Evolutionary conservation across 1,284 basidiomycete species (phyloP).

Genomic region (Phylloporus sp.): DNA sequence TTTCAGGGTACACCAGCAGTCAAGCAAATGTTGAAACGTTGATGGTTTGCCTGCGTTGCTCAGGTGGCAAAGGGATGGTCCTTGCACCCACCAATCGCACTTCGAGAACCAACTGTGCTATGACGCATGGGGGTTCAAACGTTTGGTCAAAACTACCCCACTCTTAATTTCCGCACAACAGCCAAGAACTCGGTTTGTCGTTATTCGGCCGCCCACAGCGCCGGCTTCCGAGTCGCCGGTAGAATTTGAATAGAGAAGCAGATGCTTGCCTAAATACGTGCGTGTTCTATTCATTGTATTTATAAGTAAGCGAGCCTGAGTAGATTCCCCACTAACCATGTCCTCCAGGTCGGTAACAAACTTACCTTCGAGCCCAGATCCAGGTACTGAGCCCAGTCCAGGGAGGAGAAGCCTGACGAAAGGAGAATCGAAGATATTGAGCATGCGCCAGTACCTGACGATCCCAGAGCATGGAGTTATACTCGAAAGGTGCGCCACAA

Average conservation of each 20-base stretch:
- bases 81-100: no score
- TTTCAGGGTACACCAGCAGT: no score
- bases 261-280: no score
- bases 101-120: no score
- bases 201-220: neutral
- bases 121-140: no score
- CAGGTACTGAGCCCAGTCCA: slow-evolving; percentile 9
- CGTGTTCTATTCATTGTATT: neutral
- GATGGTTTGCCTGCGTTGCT: no score
- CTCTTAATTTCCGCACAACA: neutral
- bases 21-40: no score
- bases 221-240: neutral
- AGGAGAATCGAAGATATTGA: slow-evolving; percentile 61
- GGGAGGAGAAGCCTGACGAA: slow-evolving; percentile 1
- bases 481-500: slow-evolving; percentile 61
- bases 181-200: neutral
- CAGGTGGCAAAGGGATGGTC: no score
- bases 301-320: no score
- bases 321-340: neutral
- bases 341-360: neutral
- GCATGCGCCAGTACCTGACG: slow-evolving; percentile 72
- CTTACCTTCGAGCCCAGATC: neutral
- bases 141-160: neutral
- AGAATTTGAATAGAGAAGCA: neutral
- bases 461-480: slow-evolving; percentile 78